Conservation (phyloP, 2,329 filamentous ascomycete species). For the Beauveria australis region DNA sequence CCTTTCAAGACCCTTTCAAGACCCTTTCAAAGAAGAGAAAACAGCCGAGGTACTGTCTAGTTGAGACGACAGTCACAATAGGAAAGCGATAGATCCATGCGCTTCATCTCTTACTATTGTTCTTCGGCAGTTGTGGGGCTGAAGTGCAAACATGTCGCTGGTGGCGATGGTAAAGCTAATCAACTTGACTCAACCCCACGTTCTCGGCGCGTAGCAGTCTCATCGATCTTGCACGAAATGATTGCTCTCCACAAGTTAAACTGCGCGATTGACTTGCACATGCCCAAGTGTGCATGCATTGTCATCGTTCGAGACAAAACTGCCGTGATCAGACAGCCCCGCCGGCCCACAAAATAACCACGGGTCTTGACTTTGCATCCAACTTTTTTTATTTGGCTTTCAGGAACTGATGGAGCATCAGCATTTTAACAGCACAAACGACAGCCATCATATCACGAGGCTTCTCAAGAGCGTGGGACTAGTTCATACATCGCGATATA, state of each 20-base stretch:
- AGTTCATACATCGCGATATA: not conserved
- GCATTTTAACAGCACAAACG: not conserved
- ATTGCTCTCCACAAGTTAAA: not conserved
- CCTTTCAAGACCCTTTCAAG: not conserved
- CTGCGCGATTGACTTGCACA: not conserved
- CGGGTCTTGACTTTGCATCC: not conserved
- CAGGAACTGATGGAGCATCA: not conserved
- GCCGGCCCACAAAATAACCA: not conserved
- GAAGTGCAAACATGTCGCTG: not conserved
- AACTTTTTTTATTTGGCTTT: not conserved
- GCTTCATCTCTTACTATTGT: slow-evolving; percentile 14
- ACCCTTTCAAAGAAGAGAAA: not conserved
- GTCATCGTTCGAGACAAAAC: not conserved
- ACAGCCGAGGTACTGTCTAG: not conserved
- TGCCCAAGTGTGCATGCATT: not conserved
- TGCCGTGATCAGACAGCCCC: not conserved
- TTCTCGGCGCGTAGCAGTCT: not conserved
- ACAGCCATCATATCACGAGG: not conserved
- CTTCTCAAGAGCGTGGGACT: not conserved
- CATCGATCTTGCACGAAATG: not conserved
- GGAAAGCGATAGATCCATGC: slow-evolving; percentile 1
- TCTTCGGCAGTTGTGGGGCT: slow-evolving; percentile 1
- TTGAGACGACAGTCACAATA: not conserved
- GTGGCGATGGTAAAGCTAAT: not conserved
- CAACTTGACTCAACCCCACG: not conserved